phyloP scores from a whole-genome alignment of 352 stramenopile genomes.

The Globisporangium apiculatum region DNA sequence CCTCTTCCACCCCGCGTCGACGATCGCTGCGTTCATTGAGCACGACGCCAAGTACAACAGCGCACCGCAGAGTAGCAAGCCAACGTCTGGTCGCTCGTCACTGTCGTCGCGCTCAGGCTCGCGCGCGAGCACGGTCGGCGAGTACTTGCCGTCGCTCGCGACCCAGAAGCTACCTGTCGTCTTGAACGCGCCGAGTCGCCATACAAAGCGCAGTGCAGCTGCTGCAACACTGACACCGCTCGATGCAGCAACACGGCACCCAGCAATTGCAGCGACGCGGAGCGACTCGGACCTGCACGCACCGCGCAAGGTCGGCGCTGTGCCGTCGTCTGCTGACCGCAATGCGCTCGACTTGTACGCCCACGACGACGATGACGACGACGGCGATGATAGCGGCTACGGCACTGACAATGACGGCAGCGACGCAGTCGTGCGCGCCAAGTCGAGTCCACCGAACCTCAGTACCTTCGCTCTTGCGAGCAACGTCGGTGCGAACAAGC shows the following conservation, averaged over 20 bases:
- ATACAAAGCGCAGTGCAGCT: no score
- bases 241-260: conserved; percentile 1
- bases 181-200: conserved; percentile 5
- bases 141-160: conserved; percentile 30
- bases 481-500: conserved; percentile 1
- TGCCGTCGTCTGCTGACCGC: conserved; percentile 50
- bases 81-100: conserved; percentile 12
- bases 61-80: conserved; percentile 5
- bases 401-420: conserved; percentile 18
- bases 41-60: conserved; percentile 59
- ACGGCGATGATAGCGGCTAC: background rate
- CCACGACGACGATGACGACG: conserved; percentile 13
- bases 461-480: conserved; percentile 2
- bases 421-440: conserved; percentile 6
- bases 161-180: conserved; percentile 24
- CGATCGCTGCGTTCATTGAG: conserved; percentile 71
- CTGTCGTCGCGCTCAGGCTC: conserved; percentile 13
- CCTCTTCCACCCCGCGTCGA: conserved; percentile 68
- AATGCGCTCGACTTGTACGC: conserved; percentile 48
- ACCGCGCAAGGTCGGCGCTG: conserved; percentile 25
- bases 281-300: conserved; percentile 64
- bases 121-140: conserved; percentile 13
- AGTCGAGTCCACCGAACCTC: conserved; percentile 11
- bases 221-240: background rate
- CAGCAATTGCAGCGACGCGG: conserved; percentile 21